These are phyloP conservation scores for Candida coleopterorum DNA, from an alignment of 805 yeast species.

Conservation along the genomic window DNA sequence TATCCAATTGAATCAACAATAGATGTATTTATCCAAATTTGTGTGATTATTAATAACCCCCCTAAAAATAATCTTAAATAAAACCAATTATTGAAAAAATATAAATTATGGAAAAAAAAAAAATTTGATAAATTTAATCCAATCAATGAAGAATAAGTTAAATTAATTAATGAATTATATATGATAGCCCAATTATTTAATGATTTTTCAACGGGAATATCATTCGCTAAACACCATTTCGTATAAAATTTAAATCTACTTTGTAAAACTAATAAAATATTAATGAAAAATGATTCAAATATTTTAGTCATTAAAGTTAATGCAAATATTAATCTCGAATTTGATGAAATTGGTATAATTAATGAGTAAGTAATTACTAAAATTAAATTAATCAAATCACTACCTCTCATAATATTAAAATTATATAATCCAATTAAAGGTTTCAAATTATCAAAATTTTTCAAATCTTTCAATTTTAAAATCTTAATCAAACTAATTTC, in stretches of 20 bases:
- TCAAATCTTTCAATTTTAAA: constrained; percentile 46
- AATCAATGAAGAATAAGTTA: constrained; percentile 54
- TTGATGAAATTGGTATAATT: constrained; percentile 37
- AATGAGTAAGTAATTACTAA: constrained; percentile 38
- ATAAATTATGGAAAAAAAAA: constrained; percentile 12
- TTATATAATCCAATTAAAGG: constrained; percentile 60
- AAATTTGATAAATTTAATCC: constrained; percentile 29
- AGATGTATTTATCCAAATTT: constrained; percentile 64
- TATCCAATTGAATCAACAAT: constrained; percentile 70
- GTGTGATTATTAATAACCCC: constrained; percentile 48
- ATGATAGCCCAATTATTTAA: constrained; percentile 70
- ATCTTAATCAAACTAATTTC: constrained; percentile 32
- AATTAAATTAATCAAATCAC: constrained; percentile 51
- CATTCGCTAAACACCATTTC: constrained; percentile 57
- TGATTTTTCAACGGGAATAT: constrained; percentile 59
- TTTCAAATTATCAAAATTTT: constrained; percentile 34
- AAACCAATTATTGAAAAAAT: constrained; percentile 33
- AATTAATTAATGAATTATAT: constrained; percentile 46
- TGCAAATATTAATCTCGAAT: constrained; percentile 22
- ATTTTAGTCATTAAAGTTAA: constrained; percentile 46
- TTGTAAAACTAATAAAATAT: constrained; percentile 52
- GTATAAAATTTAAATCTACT: constrained; percentile 61
- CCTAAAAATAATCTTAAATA: constrained; percentile 58
- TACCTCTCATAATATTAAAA: constrained; percentile 58
- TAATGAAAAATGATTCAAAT: constrained; percentile 46